phyloP scores from a whole-genome alignment of 139 green algal species.

The Diplosphaera chodatii region DNA sequence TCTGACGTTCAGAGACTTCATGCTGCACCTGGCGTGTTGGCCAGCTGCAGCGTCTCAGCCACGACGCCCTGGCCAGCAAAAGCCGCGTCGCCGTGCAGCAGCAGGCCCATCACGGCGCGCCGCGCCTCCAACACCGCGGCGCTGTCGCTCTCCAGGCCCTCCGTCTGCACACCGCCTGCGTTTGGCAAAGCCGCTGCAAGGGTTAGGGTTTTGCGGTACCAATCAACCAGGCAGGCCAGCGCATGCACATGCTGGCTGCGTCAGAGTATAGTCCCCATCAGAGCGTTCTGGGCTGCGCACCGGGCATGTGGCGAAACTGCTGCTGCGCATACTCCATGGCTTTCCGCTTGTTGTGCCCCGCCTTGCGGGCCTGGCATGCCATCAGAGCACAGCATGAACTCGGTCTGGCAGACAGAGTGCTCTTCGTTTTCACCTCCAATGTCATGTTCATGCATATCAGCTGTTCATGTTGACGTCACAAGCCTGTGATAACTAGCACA shows the following conservation, averaged over 20 bases:
- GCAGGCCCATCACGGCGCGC: conserved; percentile 31
- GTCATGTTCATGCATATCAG: too few species aligned
- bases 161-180: background rate
- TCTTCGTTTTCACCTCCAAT: too few species aligned
- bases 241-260: too few species aligned
- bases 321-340: background rate
- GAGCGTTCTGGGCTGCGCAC: conserved; percentile 13
- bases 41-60: conserved; percentile 42
- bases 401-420: too few species aligned
- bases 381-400: too few species aligned
- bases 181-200: too few species aligned
- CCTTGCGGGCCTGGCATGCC: conserved; percentile 17
- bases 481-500: too few species aligned
- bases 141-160: background rate
- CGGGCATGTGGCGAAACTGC: background rate
- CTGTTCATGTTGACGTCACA: too few species aligned
- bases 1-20: too few species aligned
- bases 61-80: conserved; percentile 63
- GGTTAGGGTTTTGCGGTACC: too few species aligned
- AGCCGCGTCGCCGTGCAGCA: conserved; percentile 68
- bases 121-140: background rate
- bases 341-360: background rate
- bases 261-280: too few species aligned
- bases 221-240: too few species aligned
- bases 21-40: conserved; percentile 9